phyloP scores from a whole-genome alignment of 2,329 filamentous ascomycete species.

The Fusarium musae region DNA sequence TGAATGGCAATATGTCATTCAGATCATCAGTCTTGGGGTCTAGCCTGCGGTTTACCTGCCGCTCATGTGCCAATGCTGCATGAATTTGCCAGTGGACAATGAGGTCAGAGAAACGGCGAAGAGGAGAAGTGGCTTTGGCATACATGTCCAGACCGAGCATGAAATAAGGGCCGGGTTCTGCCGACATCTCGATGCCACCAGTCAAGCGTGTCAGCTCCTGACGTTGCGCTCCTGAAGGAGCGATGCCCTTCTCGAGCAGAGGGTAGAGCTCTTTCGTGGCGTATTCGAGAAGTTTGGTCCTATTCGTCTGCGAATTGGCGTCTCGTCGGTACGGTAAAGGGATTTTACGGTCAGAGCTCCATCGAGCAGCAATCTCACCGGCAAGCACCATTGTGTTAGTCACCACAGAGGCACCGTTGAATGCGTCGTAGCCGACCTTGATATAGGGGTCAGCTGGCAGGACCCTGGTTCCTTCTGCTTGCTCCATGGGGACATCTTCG shows the following conservation, averaged over 20 bases:
- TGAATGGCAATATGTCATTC: slow-evolving; percentile 59
- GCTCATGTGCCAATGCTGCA: slow-evolving; percentile 62
- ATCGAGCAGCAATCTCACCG: slow-evolving; percentile 69
- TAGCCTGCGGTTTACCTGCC: slow-evolving; percentile 45
- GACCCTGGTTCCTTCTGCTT: slow-evolving; percentile 23
- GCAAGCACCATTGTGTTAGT: slow-evolving; percentile 67
- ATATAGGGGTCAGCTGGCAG: slow-evolving; percentile 64
- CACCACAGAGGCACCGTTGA: slow-evolving; percentile 50
- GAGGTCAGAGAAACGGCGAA: slow-evolving; percentile 73
- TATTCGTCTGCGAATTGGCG: slow-evolving; percentile 53
- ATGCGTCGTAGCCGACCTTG: slow-evolving; percentile 47
- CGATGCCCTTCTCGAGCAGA: slow-evolving; percentile 45
- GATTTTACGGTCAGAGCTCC: slow-evolving; percentile 67
- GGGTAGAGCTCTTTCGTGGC: slow-evolving; percentile 51
- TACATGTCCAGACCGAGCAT: slow-evolving; percentile 70
- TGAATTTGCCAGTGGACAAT: slow-evolving; percentile 75
- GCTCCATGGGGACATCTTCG: slow-evolving; percentile 43
- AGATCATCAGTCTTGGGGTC: slow-evolving; percentile 44
- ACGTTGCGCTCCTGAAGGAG: slow-evolving; percentile 48
- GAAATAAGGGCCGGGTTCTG: slow-evolving; percentile 65
- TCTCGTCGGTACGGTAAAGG: slow-evolving; percentile 69
- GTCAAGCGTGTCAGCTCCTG: slow-evolving; percentile 47
- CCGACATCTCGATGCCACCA: slow-evolving; percentile 64
- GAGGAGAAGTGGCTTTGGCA: slow-evolving; percentile 71
- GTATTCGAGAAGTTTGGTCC: slow-evolving; percentile 50